Base-by-base conservation (phyloP, 2,329 filamentous ascomycete species). In the Paecilomyces formosus region DNA sequence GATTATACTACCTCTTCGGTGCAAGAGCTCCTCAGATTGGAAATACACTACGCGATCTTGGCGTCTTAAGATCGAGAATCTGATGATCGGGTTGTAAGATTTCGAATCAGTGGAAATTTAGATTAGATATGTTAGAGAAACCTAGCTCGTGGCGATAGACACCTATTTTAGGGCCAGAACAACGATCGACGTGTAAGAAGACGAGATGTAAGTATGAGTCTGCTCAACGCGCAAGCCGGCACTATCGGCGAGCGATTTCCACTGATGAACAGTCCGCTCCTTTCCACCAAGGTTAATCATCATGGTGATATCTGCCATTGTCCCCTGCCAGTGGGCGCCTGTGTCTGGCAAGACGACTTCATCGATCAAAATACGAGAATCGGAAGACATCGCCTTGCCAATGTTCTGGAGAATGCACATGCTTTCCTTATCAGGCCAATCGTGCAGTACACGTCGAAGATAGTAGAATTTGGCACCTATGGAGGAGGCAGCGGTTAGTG, bases 311-410 rank as follows among this genome's bases (percentile, higher is more conserved):
- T 79, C 76, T 11, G 71, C 59, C 35, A 63, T 60, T 0, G 69
- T 60, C 0, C 71, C 66, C 53, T 70, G 60, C 63, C 62, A 71
- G 24, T 66, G 61, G 1, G 65, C 72, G 1, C 66, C 67, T 2
- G 31, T 59, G 28, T 75, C 61, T 3, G 75, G 73, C 1, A 78
- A 56, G 2, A 78, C 71, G 30, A 75, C 67, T 28, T 79, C 77
- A 53, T 76, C 72, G 54, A 79, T 72, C 21, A 79, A 59, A n/a
- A 79, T 67, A 13, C 64, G 61, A 0, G 74, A 76, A 5, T 72
- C 63, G 1, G 61, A 58, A 2, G 58, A 62, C 62, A 75, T 67
- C 3, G 73, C 74, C 1, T 63, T 55, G 1, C 58, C 57, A 7
- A 73, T 61, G 13, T 69, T 62, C 7, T 62, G 62, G 45, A 75